Percentiles rank a stretch among this genome's conserved stretches.
phyloP scores from a whole-genome alignment of 495 filamentous ascomycete genomes.

The Penicillium arizonense region DNA sequence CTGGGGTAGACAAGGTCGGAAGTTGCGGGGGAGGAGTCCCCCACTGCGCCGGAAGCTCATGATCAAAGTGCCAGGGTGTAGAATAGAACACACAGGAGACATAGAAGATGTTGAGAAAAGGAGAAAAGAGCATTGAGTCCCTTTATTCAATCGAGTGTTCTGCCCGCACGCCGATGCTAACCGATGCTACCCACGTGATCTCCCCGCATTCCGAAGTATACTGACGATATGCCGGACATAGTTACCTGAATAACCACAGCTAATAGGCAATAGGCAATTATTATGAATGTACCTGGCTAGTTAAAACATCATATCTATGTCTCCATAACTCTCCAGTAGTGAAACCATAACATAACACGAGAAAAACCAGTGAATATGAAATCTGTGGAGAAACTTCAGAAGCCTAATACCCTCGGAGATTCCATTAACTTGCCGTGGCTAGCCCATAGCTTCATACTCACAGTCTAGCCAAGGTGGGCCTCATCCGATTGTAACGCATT shows the following conservation, averaged over 20 bases:
- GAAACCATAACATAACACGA: no score
- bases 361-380: no score
- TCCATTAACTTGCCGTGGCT: no score
- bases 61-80: constrained; percentile 6
- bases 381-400: no score
- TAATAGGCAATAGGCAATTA: no score
- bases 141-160: constrained; percentile 16
- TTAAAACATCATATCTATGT: no score
- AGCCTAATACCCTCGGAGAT: no score
- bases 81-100: constrained; percentile 3
- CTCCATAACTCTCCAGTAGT: no score
- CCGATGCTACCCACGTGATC: constrained; percentile 39
- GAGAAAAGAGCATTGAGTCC: constrained; percentile 13
- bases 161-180: constrained; percentile 38
- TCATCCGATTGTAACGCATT: no score
- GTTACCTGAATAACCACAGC: background rate
- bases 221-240: background rate
- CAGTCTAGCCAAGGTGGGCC: no score
- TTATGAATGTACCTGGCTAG: no score
- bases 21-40: constrained; percentile 24
- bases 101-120: background rate
- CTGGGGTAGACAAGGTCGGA: constrained; percentile 26
- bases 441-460: no score
- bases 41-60: constrained; percentile 38
- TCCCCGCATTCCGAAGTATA: constrained; percentile 22